Conservation (phyloP, 768 basidiomycete genomes). For the Boletus pseudo-olivaceus region DNA sequence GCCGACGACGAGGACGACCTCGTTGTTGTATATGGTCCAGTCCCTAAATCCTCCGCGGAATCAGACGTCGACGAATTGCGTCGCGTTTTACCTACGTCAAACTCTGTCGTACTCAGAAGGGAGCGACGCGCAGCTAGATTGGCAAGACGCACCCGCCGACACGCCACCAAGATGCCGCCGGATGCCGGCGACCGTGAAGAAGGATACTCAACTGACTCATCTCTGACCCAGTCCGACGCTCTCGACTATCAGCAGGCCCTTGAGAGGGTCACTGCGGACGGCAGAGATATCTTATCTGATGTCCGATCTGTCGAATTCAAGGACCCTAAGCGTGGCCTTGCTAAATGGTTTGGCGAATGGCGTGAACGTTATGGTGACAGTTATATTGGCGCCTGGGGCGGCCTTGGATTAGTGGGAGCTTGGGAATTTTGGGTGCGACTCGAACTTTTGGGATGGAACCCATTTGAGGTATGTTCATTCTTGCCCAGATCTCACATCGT, state of each 20-base stretch:
- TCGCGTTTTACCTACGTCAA: conserved; percentile 44
- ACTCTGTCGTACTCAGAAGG: conserved; percentile 43
- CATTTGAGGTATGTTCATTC: conserved; percentile 57
- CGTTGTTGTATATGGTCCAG: conserved; percentile 58
- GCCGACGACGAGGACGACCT: conserved; percentile 82
- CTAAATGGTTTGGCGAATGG: conserved; percentile 66
- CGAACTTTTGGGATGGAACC: conserved; percentile 87
- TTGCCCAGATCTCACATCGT: not conserved
- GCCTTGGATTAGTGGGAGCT: conserved; percentile 78
- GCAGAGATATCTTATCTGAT: conserved; percentile 65
- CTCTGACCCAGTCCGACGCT: conserved; percentile 61
- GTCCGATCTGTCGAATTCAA: conserved; percentile 82
- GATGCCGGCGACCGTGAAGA: conserved; percentile 48
- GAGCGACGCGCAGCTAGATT: conserved; percentile 59
- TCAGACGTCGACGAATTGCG: conserved; percentile 61
- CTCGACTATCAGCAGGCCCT: conserved; percentile 67
- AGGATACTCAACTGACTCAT: conserved; percentile 85
- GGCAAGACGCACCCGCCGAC: conserved; percentile 50
- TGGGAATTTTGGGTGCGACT: conserved; percentile 96
- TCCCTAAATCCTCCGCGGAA: conserved; percentile 33
- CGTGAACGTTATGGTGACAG: conserved; percentile 72
- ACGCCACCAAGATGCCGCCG: conserved; percentile 23
- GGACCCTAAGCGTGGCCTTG: conserved; percentile 74
- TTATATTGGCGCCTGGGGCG: conserved; percentile 87
- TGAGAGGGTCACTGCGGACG: conserved; percentile 46